These are phyloP conservation scores for Corymbia citriodora DNA, from an alignment of 441 rosid species.

Conservation along the genomic window DNA sequence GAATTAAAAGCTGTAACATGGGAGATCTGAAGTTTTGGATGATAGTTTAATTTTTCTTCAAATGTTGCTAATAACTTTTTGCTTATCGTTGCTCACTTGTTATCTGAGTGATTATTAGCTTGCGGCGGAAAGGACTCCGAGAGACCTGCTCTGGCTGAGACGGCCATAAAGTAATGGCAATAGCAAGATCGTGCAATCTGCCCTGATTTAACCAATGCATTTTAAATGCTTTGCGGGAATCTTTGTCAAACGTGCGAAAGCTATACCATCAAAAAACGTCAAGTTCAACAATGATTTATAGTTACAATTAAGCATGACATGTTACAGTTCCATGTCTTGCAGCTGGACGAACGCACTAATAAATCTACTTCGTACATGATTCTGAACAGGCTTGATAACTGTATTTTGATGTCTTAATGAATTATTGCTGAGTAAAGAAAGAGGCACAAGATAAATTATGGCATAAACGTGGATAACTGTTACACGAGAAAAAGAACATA, in stretches of 20 bases:
- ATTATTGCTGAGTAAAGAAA: not conserved
- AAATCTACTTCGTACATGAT: not conserved
- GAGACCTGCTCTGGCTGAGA: constrained; percentile 29
- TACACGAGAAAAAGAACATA: not conserved
- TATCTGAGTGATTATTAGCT: not conserved
- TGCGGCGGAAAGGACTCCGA: not conserved
- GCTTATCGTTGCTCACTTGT: not conserved
- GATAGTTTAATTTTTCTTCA: not conserved
- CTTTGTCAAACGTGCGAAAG: not conserved
- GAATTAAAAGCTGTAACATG: not conserved
- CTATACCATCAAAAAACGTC: not conserved
- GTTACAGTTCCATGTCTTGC: not conserved
- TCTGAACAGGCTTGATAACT: not conserved
- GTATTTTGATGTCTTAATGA: not conserved
- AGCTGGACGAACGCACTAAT: not conserved
- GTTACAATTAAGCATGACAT: not conserved
- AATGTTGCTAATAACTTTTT: not conserved
- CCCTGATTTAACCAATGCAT: not conserved
- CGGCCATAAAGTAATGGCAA: constrained; percentile 30
- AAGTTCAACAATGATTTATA: not conserved
- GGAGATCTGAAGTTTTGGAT: not conserved
- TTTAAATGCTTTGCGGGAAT: not conserved
- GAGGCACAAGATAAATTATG: not conserved
- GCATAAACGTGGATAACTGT: not conserved
- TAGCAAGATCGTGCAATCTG: not conserved